phyloP scores from a whole-genome alignment of 2,329 filamentous ascomycete species.

The Apiospora rasikravindrae region DNA sequence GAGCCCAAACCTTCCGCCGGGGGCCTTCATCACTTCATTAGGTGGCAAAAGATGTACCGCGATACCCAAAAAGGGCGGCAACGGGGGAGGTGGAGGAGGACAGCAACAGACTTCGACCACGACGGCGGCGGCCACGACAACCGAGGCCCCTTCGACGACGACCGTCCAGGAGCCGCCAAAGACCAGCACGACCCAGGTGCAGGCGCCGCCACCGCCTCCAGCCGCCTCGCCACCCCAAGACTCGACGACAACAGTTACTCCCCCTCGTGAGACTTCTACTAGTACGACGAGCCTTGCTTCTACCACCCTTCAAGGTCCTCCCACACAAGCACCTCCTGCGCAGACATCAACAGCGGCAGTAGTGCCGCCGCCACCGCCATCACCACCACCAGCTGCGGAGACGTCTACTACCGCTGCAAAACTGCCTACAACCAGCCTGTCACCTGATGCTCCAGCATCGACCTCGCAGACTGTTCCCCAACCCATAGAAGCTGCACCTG shows the following conservation, averaged over 20 bases:
- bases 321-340: constrained; percentile 25
- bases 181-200: constrained; percentile 12
- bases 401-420: constrained; percentile 9
- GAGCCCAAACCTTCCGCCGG: constrained; percentile 47
- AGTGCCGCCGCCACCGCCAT: constrained; percentile 17
- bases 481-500: constrained; percentile 1
- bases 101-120: constrained; percentile 31
- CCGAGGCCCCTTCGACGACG: constrained; percentile 18
- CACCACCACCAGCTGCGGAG: background rate
- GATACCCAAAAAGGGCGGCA: constrained; percentile 45
- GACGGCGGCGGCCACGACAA: constrained; percentile 27
- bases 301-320: constrained; percentile 28
- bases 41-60: constrained; percentile 60
- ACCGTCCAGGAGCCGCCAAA: constrained; percentile 1
- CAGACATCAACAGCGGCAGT: constrained; percentile 21
- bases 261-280: constrained; percentile 25
- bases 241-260: background rate
- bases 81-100: constrained; percentile 28
- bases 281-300: constrained; percentile 45
- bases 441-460: background rate
- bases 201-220: background rate
- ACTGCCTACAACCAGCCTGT: background rate
- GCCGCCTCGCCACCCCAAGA: background rate
- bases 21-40: constrained; percentile 56
- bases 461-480: constrained; percentile 5